These are phyloP conservation scores for Barnettozyma sucrosica DNA, from an alignment of 805 yeast species.

Conservation along the genomic window DNA sequence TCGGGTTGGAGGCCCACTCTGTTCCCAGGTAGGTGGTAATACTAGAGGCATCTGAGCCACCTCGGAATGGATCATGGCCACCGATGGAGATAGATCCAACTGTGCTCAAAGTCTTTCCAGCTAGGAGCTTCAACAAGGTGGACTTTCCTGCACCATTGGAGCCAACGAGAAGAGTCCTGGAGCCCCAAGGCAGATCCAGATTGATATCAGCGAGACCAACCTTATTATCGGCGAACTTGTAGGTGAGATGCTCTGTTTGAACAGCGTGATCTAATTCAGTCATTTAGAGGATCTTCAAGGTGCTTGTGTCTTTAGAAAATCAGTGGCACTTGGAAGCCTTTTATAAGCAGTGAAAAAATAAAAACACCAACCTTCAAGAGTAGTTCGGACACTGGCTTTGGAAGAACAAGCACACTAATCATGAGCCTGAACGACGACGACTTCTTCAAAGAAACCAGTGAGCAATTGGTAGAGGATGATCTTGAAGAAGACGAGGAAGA, in stretches of 20 bases:
- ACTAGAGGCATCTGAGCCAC: slow-evolving; percentile 38
- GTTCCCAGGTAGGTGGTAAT: slow-evolving; percentile 84
- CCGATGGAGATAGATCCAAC: slow-evolving; percentile 67
- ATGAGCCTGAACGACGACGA: slow-evolving; percentile 19
- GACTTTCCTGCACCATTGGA: slow-evolving; percentile 98
- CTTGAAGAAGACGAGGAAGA: slow-evolving; percentile 21
- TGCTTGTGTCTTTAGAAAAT: neutral
- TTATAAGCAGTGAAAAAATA: neutral
- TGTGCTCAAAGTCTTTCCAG: slow-evolving; percentile 85
- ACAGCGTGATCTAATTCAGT: slow-evolving; percentile 39
- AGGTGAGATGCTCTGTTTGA: slow-evolving; percentile 57
- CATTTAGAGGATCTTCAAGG: neutral
- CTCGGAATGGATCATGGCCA: slow-evolving; percentile 85
- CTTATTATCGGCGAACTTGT: slow-evolving; percentile 55
- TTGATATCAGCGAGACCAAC: slow-evolving; percentile 66
- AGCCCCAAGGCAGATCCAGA: slow-evolving; percentile 58
- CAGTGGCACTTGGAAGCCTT: neutral
- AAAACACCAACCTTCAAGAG: neutral
- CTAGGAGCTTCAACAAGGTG: slow-evolving; percentile 74
- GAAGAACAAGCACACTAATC: neutral
- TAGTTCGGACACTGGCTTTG: neutral
- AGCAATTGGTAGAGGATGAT: slow-evolving; percentile 23
- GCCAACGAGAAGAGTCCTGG: slow-evolving; percentile 77
- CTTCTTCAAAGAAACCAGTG: slow-evolving; percentile 21
- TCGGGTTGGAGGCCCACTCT: slow-evolving; percentile 93